A percentile compares a stretch with the other conserved stretches of the same genome.
Conservation (phyloP, 306 rosid genomes). For the Vigna reflexopilosa region DNA sequence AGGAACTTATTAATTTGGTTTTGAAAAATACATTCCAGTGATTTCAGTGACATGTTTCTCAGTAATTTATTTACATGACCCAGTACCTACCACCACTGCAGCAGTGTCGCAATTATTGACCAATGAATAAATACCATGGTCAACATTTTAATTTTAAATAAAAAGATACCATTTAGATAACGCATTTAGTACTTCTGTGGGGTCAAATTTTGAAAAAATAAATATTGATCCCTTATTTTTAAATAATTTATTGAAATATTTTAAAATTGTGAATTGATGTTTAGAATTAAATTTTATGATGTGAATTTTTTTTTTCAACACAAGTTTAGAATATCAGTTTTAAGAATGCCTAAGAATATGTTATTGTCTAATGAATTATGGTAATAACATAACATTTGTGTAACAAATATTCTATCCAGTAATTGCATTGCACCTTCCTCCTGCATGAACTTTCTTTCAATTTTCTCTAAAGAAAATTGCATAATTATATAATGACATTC, state of each 20-base stretch:
- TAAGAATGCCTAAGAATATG: background rate
- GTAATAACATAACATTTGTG: background rate
- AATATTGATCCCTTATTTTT: background rate
- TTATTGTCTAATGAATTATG: background rate
- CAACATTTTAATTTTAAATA: constrained; percentile 2
- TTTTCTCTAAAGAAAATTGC: background rate
- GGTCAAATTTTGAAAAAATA: background rate
- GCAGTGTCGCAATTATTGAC: constrained; percentile 16
- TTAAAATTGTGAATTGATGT: no score
- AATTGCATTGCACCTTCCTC: background rate
- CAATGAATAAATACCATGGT: background rate
- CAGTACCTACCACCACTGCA: background rate
- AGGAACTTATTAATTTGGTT: background rate
- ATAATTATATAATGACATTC: background rate
- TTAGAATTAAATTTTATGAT: background rate
- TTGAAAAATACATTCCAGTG: background rate
- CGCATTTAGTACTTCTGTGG: constrained; percentile 11
- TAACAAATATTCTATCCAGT: background rate
- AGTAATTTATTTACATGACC: background rate
- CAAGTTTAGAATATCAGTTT: background rate
- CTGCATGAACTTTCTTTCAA: background rate
- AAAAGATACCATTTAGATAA: background rate
- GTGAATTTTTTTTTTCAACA: background rate
- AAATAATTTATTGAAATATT: no score
- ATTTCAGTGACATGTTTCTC: background rate